Evolutionary conservation across 1,139 yeast genomes (phyloP).

Genomic region (Debaryomyces sp.): DNA sequence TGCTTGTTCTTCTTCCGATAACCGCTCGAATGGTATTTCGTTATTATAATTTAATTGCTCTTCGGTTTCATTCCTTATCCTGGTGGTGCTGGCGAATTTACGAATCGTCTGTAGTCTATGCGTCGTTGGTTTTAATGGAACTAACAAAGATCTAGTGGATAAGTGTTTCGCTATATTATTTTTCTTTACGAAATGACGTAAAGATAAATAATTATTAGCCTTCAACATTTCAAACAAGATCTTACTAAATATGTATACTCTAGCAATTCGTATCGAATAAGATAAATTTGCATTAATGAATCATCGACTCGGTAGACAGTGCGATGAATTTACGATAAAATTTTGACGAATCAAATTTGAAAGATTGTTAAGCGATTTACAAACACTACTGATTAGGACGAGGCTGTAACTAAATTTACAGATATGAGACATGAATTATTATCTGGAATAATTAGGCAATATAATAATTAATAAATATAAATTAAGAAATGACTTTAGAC

Average conservation of each 20-base stretch:
- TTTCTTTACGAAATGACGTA: not conserved
- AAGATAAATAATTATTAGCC: not conserved
- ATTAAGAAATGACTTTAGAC: not conserved
- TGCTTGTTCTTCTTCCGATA: conserved; percentile 47
- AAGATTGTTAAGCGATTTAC: conserved; percentile 3
- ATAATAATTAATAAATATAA: not conserved
- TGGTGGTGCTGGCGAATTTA: not conserved
- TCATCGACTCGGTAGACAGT: conserved; percentile 1
- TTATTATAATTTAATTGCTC: not conserved
- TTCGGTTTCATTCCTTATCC: not conserved
- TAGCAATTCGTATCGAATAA: not conserved
- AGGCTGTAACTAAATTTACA: not conserved
- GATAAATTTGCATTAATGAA: conserved; percentile 3
- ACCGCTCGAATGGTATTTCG: conserved; percentile 10
- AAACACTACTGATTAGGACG: not conserved
- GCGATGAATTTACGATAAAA: conserved; percentile 2
- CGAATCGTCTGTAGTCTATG: not conserved
- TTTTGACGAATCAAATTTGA: conserved; percentile 10
- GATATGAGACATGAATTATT: not conserved
- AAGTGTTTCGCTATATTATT: not conserved
- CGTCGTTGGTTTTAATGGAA: not conserved
- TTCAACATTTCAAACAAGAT: not conserved
- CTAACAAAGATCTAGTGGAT: not conserved
- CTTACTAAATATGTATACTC: not conserved
- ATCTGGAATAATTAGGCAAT: not conserved